phyloP scores from a whole-genome alignment of 192 early-diverging fungal genomes.

The Polychytrium aggregatum region DNA sequence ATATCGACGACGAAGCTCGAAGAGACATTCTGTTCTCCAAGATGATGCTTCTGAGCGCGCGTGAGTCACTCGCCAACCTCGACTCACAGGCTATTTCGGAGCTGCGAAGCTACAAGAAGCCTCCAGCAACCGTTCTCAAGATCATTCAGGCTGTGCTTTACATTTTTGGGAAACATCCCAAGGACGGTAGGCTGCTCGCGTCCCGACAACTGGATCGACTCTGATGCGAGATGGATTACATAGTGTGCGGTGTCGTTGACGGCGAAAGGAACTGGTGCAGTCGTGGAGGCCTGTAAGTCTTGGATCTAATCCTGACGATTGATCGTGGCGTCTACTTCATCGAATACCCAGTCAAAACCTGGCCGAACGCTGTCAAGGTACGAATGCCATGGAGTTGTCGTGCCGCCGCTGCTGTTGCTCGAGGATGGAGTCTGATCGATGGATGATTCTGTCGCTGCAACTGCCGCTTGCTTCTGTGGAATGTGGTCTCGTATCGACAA shows the following conservation, averaged over 20 bases:
- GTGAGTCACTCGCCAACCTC: conserved; percentile 21
- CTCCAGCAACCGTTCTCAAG: conserved; percentile 36
- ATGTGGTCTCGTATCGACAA: too few relatives aligned
- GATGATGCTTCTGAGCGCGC: conserved; percentile 31
- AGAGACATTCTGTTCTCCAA: conserved; percentile 37
- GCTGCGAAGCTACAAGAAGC: conserved; percentile 41
- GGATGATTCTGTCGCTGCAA: conserved; percentile 4
- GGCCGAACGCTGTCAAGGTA: conserved; percentile 23
- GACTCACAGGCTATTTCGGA: conserved; percentile 34
- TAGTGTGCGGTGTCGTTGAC: too few relatives aligned
- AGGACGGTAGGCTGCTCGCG: conserved; percentile 19
- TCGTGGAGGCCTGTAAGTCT: too few relatives aligned
- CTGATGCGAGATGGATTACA: too few relatives aligned
- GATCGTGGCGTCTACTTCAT: too few relatives aligned
- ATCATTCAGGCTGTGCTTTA: conserved; percentile 42
- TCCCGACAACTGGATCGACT: background rate
- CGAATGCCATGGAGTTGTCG: background rate
- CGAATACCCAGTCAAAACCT: conserved; percentile 23
- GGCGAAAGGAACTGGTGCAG: too few relatives aligned
- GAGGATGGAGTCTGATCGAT: too few relatives aligned
- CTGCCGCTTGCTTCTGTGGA: background rate
- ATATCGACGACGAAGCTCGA: conserved; percentile 26
- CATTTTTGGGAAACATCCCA: conserved; percentile 40
- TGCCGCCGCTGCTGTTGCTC: too few relatives aligned
- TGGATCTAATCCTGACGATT: too few relatives aligned